phyloP scores from a whole-genome alignment of 371 early-diverging fungal species.

The Phascolomyces articulosus region DNA sequence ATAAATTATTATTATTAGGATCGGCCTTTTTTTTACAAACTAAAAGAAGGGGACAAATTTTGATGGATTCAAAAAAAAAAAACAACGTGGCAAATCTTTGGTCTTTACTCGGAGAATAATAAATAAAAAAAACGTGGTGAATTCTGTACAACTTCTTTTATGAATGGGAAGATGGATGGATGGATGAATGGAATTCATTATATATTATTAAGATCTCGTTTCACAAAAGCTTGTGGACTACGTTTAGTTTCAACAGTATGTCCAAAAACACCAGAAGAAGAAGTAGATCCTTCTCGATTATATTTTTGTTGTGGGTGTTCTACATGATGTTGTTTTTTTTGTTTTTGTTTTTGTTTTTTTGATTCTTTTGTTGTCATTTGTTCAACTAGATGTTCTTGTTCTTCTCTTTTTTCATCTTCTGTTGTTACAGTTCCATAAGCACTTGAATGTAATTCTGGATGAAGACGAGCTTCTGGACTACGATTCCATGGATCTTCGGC shows the following conservation, averaged over 20 bases:
- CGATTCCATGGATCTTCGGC: constrained; percentile 42
- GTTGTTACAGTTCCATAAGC: constrained; percentile 40
- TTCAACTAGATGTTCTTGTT: background rate
- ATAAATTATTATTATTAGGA: too few species aligned
- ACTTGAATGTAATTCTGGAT: constrained; percentile 37
- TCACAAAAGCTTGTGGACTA: constrained; percentile 13
- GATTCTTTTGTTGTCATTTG: background rate
- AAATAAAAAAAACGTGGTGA: constrained; percentile 4
- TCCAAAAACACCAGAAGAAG: constrained; percentile 9
- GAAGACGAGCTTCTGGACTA: constrained; percentile 27
- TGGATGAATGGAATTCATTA: background rate
- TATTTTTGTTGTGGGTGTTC: background rate
- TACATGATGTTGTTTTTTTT: background rate
- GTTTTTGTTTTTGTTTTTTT: background rate
- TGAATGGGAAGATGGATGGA: background rate
- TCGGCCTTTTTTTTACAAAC: too few species aligned
- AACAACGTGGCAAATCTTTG: too few species aligned
- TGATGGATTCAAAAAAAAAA: too few species aligned
- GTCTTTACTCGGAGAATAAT: background rate
- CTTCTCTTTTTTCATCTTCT: constrained; percentile 11
- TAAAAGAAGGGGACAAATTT: too few species aligned
- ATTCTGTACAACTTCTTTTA: background rate
- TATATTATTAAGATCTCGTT: constrained; percentile 20
- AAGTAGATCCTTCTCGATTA: background rate
- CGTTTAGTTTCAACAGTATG: constrained; percentile 13